Evolutionary conservation across 176 grass and related monocot species (phyloP), one percentile per base, ranked within the genome.

Genomic region (Eleusine indica): DNA sequence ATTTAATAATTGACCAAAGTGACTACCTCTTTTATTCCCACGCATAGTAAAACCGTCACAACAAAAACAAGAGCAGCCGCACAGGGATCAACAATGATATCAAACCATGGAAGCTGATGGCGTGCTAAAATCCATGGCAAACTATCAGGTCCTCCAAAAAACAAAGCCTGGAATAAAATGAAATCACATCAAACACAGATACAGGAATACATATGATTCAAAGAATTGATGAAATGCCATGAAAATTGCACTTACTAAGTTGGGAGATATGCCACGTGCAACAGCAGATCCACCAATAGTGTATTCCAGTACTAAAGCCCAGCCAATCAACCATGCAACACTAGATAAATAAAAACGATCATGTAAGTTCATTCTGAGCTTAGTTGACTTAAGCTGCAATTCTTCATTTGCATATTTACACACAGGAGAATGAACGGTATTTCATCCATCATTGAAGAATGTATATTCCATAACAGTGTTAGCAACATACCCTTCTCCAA

Each of bases 261-360:
- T 99, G 35, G 96, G 96, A 62, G 96, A 92, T 94, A 99, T 94
- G 79, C 96, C 96, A 49, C 96, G 87, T 21, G 96, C 93, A 89
- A 99, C 93, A 88, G 96, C 96, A 38, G 96, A 89, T 85, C 96
- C 93, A 48, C 96, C 91, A 92, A 98, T 92, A 69, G 93, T 94
- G 80, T 98, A 98, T 82, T 98, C 96, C 65, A 98, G 87, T 39
- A 98, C 87, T 53, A 98, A 77, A 87, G 93, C 91, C 96, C 96
- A 98, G 58, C 96, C 96, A 87, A 98, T 95, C 86, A 98, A 84
- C 96, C 96, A 98, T 74, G 96, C 96, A 85, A 94, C 87, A 71
- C 96, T 98, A 83, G 56, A 74, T 68, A 89, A 73, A 38, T 73
- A 63, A 74, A 84, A 84, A 76, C 4, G 5, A 66, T 15, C 39